phyloP scores from a whole-genome alignment of 1,139 yeast genomes.

The Dujonia santamariae region DNA sequence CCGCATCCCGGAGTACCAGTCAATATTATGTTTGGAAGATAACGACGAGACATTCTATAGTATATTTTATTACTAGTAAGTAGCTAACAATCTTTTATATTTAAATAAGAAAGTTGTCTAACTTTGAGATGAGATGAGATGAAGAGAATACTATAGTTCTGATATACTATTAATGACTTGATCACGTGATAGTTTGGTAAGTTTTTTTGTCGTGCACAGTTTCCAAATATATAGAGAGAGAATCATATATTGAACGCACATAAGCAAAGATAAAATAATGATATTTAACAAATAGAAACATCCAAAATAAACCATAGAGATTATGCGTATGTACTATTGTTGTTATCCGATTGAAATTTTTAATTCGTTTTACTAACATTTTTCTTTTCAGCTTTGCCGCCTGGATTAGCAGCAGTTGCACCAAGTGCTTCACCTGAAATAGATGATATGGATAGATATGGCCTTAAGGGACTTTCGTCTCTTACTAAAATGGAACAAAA shows the following conservation, averaged over 20 bases:
- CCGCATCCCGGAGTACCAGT: conserved; percentile 99
- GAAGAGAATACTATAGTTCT: too few species aligned
- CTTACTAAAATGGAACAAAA: conserved; percentile 66
- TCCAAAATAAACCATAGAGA: too few species aligned
- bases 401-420: conserved; percentile 8
- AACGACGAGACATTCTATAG: conserved; percentile 34
- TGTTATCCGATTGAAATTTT: background rate
- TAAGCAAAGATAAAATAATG: too few species aligned
- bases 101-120: conserved; percentile 4
- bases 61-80: conserved; percentile 1
- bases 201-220: too few species aligned
- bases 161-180: too few species aligned
- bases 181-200: too few species aligned
- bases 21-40: conserved; percentile 74
- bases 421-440: conserved; percentile 6
- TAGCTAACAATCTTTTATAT: conserved; percentile 1
- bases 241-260: too few species aligned
- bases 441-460: conserved; percentile 57
- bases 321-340: conserved; percentile 3
- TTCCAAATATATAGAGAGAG: too few species aligned
- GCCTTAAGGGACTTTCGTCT: conserved; percentile 69
- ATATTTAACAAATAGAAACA: too few species aligned
- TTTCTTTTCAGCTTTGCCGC: conserved; percentile 9
- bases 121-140: background rate
- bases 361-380: background rate